Base-by-base conservation (phyloP, 2,329 filamentous ascomycete genomes). In the Mollisiaceae sp. region DNA sequence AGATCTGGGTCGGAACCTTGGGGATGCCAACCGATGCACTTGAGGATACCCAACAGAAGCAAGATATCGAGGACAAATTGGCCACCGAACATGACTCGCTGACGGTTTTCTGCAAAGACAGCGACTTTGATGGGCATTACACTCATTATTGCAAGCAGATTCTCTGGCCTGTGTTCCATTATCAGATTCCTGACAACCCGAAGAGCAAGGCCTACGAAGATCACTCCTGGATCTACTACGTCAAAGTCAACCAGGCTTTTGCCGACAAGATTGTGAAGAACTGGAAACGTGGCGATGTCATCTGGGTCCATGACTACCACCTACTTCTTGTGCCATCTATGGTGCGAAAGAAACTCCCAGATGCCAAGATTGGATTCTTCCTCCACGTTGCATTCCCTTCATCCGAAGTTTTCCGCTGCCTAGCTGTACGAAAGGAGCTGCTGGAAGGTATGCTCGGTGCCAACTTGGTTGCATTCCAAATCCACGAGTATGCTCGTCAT, bases 161-260 rank as follows among this genome's bases (percentile, higher is more conserved):
- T 63, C 83, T 98, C 8, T 98, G 94, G 94, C 94, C 94, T 0
- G 94, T 97, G 66, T 97, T 98, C 78, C 94, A 98, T 79, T 98
- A 98, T 78, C 94, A 97, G 78, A 97, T 98, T 66, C 95, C 94
- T 0, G 95, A 98, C 76, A 96, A 97, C 76, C 94, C 94, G 32
- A 97, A 97, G 83, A 97, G 93, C 86, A 98, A 98, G 78, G 94
- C 94, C 0, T 98, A 97, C 77, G 91, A 97, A 77, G 94, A 98
- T 72, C 94, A 98, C 78, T 97, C 94, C 0, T 98, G 94, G 93
- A 86, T 93, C 71, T 97, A 92, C 81, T 98, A 98, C 74, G 91
- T 93, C 75, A 92, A 92, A 62, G 86, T 97, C 75, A 97, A 97
- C 80, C 91, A 95, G 77, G 92, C 91, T 2, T 97, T 98, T 79